Percentiles rank a stretch among this genome's conserved stretches.
Conservation (phyloP, 768 basidiomycete genomes). For the Rhizopogon sp. region DNA sequence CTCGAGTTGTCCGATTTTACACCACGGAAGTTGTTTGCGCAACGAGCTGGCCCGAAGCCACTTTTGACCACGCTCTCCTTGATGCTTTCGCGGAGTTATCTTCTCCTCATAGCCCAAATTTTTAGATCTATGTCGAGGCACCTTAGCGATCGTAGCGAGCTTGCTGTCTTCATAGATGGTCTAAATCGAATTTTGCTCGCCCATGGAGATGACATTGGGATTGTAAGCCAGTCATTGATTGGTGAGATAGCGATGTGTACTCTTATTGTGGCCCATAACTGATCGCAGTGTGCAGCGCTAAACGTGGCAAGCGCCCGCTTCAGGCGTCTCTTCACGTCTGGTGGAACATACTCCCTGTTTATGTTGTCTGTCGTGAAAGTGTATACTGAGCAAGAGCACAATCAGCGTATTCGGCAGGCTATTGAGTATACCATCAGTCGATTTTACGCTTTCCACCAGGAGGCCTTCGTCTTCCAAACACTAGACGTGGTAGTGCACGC, state of each 20-base stretch:
- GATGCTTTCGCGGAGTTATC: conserved; percentile 60
- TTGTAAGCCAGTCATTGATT: conserved; percentile 69
- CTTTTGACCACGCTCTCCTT: conserved; percentile 46
- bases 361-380: conserved; percentile 69
- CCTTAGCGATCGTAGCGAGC: conserved; percentile 62
- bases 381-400: conserved; percentile 55
- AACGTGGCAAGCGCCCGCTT: conserved; percentile 78
- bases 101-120: conserved; percentile 63
- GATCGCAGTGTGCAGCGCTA: conserved; percentile 40
- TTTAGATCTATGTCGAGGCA: conserved; percentile 71
- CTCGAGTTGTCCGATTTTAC: conserved; percentile 45
- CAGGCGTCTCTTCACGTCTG: conserved; percentile 66
- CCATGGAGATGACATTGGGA: conserved; percentile 72
- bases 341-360: conserved; percentile 69
- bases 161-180: conserved; percentile 63
- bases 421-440: conserved; percentile 69
- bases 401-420: conserved; percentile 55
- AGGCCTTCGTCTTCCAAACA: conserved; percentile 71
- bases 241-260: conserved; percentile 37
- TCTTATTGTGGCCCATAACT: neutral
- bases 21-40: conserved; percentile 27
- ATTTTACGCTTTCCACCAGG: conserved; percentile 70
- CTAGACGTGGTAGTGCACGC: conserved; percentile 59
- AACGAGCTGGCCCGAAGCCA: conserved; percentile 7
- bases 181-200: conserved; percentile 62